These are phyloP conservation scores for Zygotorulaspora danielsina DNA, from an alignment of 805 yeast species.

Conservation along the genomic window DNA sequence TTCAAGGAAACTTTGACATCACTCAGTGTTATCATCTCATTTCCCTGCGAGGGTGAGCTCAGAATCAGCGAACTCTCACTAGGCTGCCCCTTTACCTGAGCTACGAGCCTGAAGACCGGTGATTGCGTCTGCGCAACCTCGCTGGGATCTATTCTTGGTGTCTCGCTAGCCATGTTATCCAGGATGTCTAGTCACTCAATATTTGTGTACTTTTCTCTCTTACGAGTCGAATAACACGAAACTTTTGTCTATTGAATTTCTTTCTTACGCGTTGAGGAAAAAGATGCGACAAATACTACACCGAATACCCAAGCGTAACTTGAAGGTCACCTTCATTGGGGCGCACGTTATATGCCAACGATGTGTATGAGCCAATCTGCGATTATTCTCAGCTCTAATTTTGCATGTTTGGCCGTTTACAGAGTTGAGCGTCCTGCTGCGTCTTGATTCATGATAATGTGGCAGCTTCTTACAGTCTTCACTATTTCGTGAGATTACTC, in stretches of 20 bases:
- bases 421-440: too few species aligned
- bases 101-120: constrained; percentile 34
- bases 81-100: constrained; percentile 33
- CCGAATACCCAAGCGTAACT: too few species aligned
- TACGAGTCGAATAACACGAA: not conserved
- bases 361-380: too few species aligned
- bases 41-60: constrained; percentile 27
- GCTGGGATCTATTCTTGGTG: constrained; percentile 34
- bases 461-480: too few species aligned
- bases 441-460: too few species aligned
- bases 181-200: too few species aligned
- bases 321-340: too few species aligned
- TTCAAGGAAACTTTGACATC: constrained; percentile 28
- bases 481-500: too few species aligned
- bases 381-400: not conserved
- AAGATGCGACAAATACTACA: too few species aligned
- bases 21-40: constrained; percentile 29
- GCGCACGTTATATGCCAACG: too few species aligned
- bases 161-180: constrained; percentile 30
- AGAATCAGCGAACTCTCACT: constrained; percentile 27
- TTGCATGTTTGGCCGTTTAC: not conserved
- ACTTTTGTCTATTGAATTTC: too few species aligned
- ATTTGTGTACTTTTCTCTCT: not conserved
- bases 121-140: constrained; percentile 23
- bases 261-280: too few species aligned